phyloP scores from a whole-genome alignment of 2,329 filamentous ascomycete species.

The Paraphaeosphaeria sporulosa region DNA sequence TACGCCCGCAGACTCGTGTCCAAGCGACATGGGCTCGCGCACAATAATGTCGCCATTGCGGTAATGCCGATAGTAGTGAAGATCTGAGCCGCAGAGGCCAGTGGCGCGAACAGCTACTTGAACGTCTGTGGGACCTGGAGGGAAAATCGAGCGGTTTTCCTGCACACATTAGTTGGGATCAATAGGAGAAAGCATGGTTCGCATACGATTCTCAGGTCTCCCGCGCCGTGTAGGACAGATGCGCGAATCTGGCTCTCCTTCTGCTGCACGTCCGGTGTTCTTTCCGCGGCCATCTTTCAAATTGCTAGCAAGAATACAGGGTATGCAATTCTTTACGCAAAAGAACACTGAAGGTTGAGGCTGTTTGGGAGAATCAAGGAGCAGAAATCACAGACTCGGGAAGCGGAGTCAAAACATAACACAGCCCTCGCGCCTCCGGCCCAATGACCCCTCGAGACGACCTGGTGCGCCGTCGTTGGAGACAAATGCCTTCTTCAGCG shows the following conservation, averaged over 20 bases:
- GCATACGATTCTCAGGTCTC: slow-evolving; percentile 66
- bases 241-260: slow-evolving; percentile 52
- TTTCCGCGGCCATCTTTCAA: slow-evolving; percentile 31
- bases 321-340: not conserved
- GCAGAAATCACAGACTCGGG: not conserved
- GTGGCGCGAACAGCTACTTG: slow-evolving; percentile 71
- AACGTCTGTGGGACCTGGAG: slow-evolving; percentile 63
- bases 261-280: slow-evolving; percentile 27
- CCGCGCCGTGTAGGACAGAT: slow-evolving; percentile 67
- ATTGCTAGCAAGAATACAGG: not conserved
- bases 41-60: slow-evolving; percentile 87
- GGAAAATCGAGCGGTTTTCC: slow-evolving; percentile 60
- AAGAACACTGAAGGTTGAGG: not conserved
- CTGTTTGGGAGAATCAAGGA: slow-evolving; percentile 1
- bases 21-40: slow-evolving; percentile 80
- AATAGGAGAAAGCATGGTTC: not conserved
- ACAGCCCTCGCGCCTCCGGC: slow-evolving; percentile 20
- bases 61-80: slow-evolving; percentile 87
- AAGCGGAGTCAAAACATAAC: slow-evolving; percentile 3
- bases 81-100: slow-evolving; percentile 74
- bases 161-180: slow-evolving; percentile 39
- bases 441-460: slow-evolving; percentile 29
- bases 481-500: slow-evolving; percentile 40
- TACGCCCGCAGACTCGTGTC: slow-evolving; percentile 80
- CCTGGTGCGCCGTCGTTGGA: slow-evolving; percentile 28